Base-by-base conservation (phyloP, 2,329 filamentous ascomycete species). In the Scolecobasidium constrictum region DNA sequence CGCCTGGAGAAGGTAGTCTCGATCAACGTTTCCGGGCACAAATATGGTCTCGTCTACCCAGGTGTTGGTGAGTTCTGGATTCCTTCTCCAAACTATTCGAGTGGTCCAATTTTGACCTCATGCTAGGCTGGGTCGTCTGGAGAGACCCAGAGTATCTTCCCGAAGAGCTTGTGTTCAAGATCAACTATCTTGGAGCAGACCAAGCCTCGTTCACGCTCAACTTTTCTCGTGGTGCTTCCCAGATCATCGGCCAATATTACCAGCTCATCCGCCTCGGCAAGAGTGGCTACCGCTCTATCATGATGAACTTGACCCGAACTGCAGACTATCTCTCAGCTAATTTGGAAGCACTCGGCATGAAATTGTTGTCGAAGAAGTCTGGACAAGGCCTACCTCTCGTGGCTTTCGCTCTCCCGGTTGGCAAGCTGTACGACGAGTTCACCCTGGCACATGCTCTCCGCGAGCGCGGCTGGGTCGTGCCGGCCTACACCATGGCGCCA, bases 181-280 rank as follows among this genome's bases (percentile, higher is more conserved):
- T 96, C 75, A 95, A 95, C 73, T 96, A 96, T 66, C 81, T 95
- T 4, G 90, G 90, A 39, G 88, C 46, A 16, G 42, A 44, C 20
- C 42, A 96, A 61, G 83, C 87, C 2, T 94, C 86, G 3, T 95
- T 95, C 67, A 95, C 90, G 0, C 78, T 96, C 46, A 96, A 96
- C 72, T 96, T 96, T 71, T 93, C 85, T 58, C 94, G 94, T 62
- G 88, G 88, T 45, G 90, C 90, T 11, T 86, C 83, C 4, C 88
- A 95, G 59, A 85, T 95, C 56, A 94, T 96, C 48, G 90, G 86
- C 20, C 90, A 96, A 65, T 96, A 95, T 69, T 95, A 96, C 69
- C 88, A 95, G 66, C 75, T 96, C 57, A 94, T 95, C 60, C 85
- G 90, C 21, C 78, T 96, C 3, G 90, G 90, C 47, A 94, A 93